Evolutionary conservation across 73 alveolate species (phyloP).

Genomic region (Paramecium biaurelia): DNA sequence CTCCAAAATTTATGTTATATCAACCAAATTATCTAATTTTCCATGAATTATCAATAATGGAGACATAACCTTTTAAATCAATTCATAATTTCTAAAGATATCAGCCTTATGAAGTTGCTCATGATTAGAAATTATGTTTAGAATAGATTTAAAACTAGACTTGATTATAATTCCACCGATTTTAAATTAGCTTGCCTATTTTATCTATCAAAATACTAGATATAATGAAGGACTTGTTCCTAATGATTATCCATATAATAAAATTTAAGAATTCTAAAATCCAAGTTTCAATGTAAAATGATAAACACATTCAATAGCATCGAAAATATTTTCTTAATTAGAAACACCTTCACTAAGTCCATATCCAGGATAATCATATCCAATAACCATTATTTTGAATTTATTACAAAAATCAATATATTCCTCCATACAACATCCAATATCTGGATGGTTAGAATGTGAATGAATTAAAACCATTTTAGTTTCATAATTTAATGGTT

Average conservation of each 20-base stretch:
- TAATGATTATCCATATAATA: conserved; percentile 65
- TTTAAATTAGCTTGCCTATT: not conserved
- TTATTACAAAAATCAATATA: conserved; percentile 43
- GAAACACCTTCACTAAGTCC: conserved; percentile 68
- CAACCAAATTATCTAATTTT: conserved; percentile 50
- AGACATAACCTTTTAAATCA: conserved; percentile 47
- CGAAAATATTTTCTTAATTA: not conserved
- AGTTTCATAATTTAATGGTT: not conserved
- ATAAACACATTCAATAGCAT: conserved; percentile 64
- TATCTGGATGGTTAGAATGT: conserved; percentile 68
- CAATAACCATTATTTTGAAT: conserved; percentile 36
- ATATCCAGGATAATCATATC: conserved; percentile 73
- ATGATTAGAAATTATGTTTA: conserved; percentile 5
- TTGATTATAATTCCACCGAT: conserved; percentile 63
- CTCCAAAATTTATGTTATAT: conserved; percentile 14
- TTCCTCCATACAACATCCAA: conserved; percentile 50
- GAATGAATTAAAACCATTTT: conserved; percentile 58
- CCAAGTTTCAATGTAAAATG: conserved; percentile 28
- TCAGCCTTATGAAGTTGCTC: conserved; percentile 4
- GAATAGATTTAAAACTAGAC: conserved; percentile 55
- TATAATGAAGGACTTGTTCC: conserved; percentile 69
- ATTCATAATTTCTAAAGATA: conserved; percentile 59
- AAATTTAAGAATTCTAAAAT: conserved; percentile 33
- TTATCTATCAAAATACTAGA: not conserved
- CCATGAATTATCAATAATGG: conserved; percentile 71